Evolutionary conservation across 495 filamentous ascomycete species (phyloP), one percentile per base, ranked within the genome.

Genomic region (Penicillium cataractarum): DNA sequence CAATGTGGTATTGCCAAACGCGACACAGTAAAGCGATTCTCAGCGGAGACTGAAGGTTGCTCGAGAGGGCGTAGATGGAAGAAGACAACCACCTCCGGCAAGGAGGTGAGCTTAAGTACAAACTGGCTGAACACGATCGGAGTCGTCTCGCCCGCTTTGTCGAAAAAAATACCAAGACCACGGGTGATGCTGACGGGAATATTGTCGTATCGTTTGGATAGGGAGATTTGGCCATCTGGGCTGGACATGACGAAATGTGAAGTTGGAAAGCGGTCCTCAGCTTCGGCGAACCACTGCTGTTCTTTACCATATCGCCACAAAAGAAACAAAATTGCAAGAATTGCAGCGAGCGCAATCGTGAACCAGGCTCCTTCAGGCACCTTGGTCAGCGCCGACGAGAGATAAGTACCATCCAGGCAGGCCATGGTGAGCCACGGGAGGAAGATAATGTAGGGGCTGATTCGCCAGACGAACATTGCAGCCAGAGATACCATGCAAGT

Each of bases 291-390:
- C 89, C 89, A 92, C 69, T 92, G 89, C 54, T 83, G 82, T 60
- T 90, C 86, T 70, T 92, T 92, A 17, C 89, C 89, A 58, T 84
- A 91, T 21, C 89, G 84, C 89, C 89, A 92, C 13, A 91, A 77
- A 29, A 91, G 72, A 62, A 91, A 87, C 27, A 91, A 63, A 32
- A 71, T 76, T 0, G 86, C 78, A 0, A 92, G 76, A 1, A 89
- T 67, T 6, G 75, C 72, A 0, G 87, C 80, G n/a, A 92, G 80
- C 0, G 84, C 73, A 12, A 92, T 72, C 0, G 89, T 92, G 61
- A 92, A 90, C 89, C 89, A 92, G 15, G 89, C 89, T 2, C 89
- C 89, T 1, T 85, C 72, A 2, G 89, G 89, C 9, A 92, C 83
- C 63, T 92, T 92, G 31, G 77, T 87, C 2, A 92, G 73, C 0